Evolutionary conservation across 148 eudicot species (phyloP).

Genomic region (Heliamphora exappendiculata): DNA sequence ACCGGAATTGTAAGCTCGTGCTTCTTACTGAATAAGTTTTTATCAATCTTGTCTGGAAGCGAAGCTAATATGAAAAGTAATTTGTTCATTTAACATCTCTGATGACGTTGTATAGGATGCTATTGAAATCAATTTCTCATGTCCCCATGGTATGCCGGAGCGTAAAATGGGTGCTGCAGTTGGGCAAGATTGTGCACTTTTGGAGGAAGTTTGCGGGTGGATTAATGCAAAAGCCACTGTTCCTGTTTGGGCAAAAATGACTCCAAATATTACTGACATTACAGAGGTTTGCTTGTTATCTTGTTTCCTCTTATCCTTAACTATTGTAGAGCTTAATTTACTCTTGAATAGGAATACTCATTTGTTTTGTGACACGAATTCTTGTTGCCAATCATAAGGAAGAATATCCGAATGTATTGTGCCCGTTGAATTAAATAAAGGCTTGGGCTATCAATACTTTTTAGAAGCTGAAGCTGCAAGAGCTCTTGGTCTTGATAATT

Average conservation of each 20-base stretch:
- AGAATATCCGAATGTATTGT: background rate
- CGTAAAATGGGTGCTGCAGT: slow-evolving; percentile 98
- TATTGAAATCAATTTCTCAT: slow-evolving; percentile 86
- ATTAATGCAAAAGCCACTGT: slow-evolving; percentile 87
- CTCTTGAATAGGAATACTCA: background rate
- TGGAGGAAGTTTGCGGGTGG: slow-evolving; percentile 94
- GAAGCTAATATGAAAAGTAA: background rate
- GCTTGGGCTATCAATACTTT: background rate
- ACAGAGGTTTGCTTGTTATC: slow-evolving; percentile 48
- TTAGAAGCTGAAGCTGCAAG: background rate
- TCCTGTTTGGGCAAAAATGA: slow-evolving; percentile 99
- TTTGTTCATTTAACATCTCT: slow-evolving; percentile 9
- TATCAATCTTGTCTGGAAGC: background rate
- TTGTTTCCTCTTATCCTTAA: background rate
- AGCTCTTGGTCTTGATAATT: background rate
- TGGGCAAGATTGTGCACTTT: slow-evolving; percentile 82
- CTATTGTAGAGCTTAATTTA: background rate
- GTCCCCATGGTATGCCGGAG: slow-evolving; percentile 99
- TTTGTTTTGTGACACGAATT: background rate
- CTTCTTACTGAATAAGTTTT: background rate
- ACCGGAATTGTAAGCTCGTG: slow-evolving; percentile 69
- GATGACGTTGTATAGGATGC: slow-evolving; percentile 53
- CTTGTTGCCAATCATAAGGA: too few species aligned
- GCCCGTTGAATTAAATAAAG: background rate
- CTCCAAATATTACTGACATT: slow-evolving; percentile 92